Percentiles rank a stretch among this genome's conserved stretches.
Evolutionary conservation across 495 filamentous ascomycete species (phyloP).

Genomic region (Lasiosphaeris hirsuta): DNA sequence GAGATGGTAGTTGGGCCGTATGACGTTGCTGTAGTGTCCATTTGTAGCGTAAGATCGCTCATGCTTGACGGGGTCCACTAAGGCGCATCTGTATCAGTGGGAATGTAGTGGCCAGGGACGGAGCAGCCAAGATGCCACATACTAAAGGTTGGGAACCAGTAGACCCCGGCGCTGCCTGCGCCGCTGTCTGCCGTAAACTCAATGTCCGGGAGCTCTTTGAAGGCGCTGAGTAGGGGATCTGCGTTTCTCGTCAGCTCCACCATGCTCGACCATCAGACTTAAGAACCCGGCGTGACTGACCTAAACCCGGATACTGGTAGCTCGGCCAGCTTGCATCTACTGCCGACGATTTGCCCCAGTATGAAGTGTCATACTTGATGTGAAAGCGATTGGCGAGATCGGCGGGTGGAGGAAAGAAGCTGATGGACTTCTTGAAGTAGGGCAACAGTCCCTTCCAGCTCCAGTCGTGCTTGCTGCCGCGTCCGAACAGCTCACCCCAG

Average conservation of each 20-base stretch:
- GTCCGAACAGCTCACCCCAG: conserved; percentile 36
- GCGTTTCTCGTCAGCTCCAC: too few relatives aligned
- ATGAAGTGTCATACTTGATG: conserved; percentile 33
- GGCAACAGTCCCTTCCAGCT: conserved; percentile 41
- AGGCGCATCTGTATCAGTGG: too few relatives aligned
- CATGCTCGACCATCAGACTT: too few relatives aligned
- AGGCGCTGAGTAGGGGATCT: conserved; percentile 28
- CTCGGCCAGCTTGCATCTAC: too few relatives aligned
- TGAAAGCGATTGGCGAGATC: conserved; percentile 28
- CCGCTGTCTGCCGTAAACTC: conserved; percentile 22
- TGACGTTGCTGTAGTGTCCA: conserved; percentile 27
- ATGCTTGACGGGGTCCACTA: conserved; percentile 32
- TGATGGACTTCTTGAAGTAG: conserved; percentile 32
- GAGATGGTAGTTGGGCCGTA: conserved; percentile 32
- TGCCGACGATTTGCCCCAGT: conserved; percentile 21
- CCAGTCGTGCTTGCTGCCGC: conserved; percentile 33
- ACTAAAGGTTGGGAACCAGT: too few relatives aligned
- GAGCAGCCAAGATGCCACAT: too few relatives aligned
- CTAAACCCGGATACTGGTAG: too few relatives aligned
- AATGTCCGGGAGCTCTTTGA: conserved; percentile 20
- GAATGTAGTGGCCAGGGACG: too few relatives aligned
- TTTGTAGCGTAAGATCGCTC: conserved; percentile 35
- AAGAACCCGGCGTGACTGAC: too few relatives aligned
- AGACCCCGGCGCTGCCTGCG: conserved; percentile 29
- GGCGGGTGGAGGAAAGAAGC: conserved; percentile 28